Conservation (phyloP, 2,329 filamentous ascomycete species). For the Colletotrichum camelliae region DNA sequence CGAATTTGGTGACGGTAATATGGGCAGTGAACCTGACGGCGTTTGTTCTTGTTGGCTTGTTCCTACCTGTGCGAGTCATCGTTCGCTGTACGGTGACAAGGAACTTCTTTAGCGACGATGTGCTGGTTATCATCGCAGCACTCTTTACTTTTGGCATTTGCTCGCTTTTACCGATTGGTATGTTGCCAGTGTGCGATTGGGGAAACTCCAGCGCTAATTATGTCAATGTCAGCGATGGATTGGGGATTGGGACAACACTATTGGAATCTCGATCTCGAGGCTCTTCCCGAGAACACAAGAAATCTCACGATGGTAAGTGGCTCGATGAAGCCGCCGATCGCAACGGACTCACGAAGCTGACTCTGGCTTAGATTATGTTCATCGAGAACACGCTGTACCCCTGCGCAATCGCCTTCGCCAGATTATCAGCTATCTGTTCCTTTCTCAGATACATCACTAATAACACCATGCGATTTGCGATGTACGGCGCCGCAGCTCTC, state of each 20-base stretch:
- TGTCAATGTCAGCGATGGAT: not conserved
- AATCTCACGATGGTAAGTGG: not conserved
- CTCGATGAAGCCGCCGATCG: fast-evolving
- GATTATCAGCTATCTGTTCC: constrained; percentile 5
- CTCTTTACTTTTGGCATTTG: constrained; percentile 16
- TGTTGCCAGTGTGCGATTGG: not conserved
- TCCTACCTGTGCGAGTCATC: constrained; percentile 4
- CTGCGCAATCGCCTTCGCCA: constrained; percentile 2
- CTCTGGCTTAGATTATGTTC: not conserved
- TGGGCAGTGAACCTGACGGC: constrained; percentile 18
- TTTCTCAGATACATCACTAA: not conserved
- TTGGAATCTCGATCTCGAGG: not conserved
- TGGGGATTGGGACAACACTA: constrained; percentile 12
- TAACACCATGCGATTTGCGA: not conserved
- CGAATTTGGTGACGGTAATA: not conserved
- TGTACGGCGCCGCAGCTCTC: not conserved
- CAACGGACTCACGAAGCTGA: not conserved
- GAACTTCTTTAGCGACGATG: constrained; percentile 18
- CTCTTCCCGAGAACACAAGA: not conserved
- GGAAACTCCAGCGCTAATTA: not conserved
- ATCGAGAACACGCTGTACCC: constrained; percentile 8
- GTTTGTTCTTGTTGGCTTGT: constrained; percentile 9
- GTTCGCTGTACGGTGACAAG: constrained; percentile 15
- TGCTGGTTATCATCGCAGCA: constrained; percentile 14
- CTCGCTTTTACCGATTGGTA: constrained; percentile 9